A percentile compares a stretch with the other conserved stretches of the same genome.
Evolutionary conservation across 352 stramenopile species (phyloP).

Genomic region (Phytophthora idaei): DNA sequence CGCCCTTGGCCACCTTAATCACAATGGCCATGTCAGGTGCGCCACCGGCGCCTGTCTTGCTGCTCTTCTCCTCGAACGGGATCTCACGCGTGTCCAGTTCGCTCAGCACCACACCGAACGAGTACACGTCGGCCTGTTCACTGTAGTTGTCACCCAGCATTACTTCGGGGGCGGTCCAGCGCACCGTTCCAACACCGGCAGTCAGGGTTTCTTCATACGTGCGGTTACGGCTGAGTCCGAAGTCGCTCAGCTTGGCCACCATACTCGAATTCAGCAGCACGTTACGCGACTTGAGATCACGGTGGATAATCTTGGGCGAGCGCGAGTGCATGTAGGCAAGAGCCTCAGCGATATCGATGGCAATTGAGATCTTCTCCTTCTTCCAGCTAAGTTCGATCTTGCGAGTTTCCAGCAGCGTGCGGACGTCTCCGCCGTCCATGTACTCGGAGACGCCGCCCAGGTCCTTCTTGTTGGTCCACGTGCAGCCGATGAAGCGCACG

Average conservation of each 20-base stretch:
- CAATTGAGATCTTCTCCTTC: conserved; percentile 86
- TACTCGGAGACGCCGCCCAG: conserved; percentile 84
- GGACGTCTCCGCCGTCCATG: conserved; percentile 87
- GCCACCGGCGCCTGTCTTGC: conserved; percentile 55
- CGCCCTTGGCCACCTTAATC: conserved; percentile 85
- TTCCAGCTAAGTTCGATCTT: conserved; percentile 85
- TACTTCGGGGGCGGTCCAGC: conserved; percentile 87
- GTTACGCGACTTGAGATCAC: conserved; percentile 86
- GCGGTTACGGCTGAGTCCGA: conserved; percentile 81
- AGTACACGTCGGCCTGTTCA: conserved; percentile 89
- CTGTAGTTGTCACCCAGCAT: conserved; percentile 90
- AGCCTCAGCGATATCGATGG: conserved; percentile 80
- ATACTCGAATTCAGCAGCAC: conserved; percentile 80
- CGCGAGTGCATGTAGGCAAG: conserved; percentile 88
- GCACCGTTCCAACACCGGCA: conserved; percentile 80
- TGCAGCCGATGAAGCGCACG: conserved; percentile 86
- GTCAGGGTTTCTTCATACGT: conserved; percentile 89
- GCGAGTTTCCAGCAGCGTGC: conserved; percentile 79
- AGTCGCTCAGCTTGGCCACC: conserved; percentile 87
- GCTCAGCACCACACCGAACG: conserved; percentile 87
- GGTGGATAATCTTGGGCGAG: conserved; percentile 84
- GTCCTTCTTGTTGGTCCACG: conserved; percentile 82
- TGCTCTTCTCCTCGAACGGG: conserved; percentile 87
- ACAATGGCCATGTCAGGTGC: conserved; percentile 86
- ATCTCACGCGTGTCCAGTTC: conserved; percentile 89